phyloP scores from a whole-genome alignment of 176 grass and related monocot species.

The Eremochloa ophiuroides region DNA sequence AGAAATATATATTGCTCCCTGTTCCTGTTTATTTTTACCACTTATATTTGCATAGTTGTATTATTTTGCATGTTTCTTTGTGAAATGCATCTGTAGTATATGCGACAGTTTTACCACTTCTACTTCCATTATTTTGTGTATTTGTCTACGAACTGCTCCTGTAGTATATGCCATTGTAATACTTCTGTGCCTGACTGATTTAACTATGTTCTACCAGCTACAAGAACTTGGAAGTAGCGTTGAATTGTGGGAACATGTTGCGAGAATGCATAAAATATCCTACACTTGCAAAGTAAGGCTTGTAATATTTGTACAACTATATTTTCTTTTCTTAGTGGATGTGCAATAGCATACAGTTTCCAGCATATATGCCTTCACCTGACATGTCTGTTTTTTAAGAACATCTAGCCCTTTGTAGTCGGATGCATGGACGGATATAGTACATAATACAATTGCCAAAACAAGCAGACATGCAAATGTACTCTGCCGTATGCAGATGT shows the following conservation, averaged over 20 bases:
- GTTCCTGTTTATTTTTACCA: not conserved
- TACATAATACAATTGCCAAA: not conserved
- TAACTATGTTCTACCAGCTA: slow-evolving; percentile 60
- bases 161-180: slow-evolving; percentile 4
- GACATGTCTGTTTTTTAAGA: not conserved
- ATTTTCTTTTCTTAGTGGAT: not conserved
- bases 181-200: slow-evolving; percentile 13
- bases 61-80: not conserved
- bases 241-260: slow-evolving; percentile 98
- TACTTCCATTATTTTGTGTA: not conserved
- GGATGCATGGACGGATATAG: not conserved
- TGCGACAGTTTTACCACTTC: not conserved
- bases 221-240: slow-evolving; percentile 97
- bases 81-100: not conserved
- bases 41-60: not conserved
- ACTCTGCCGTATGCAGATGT: not conserved
- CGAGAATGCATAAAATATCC: slow-evolving; percentile 97
- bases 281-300: slow-evolving; percentile 90
- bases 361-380: not conserved
- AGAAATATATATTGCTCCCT: slow-evolving; percentile 3
- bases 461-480: not conserved
- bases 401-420: not conserved
- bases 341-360: not conserved
- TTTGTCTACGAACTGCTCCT: slow-evolving; percentile 8
- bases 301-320: slow-evolving; percentile 5